Evolutionary conservation across 2,329 filamentous ascomycete species (phyloP), one percentile per base, ranked within the genome.

Genomic region (Colletotrichum lupini): DNA sequence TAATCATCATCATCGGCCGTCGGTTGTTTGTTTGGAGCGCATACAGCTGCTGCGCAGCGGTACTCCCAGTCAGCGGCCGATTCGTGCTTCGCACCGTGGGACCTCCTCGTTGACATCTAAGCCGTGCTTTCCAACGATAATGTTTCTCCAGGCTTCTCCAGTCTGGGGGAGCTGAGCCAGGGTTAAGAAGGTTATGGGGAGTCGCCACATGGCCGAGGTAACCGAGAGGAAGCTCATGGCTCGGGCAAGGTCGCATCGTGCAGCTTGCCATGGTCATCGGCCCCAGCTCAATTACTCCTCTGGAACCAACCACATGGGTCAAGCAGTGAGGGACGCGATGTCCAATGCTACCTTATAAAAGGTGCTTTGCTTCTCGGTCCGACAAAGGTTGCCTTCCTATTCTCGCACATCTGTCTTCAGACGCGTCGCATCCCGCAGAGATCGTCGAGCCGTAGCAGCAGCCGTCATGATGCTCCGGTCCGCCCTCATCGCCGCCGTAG

Each of bases 401-500:
- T 28, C 59, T 49, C 37, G 53, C 22, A 60, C 11, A 35, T 62
- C 56, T 32, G 35, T 9, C n/a, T 9, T 35, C 59, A 69, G 59
- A 49, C 59, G 53, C 59, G 30, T 57, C 70, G 42, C 22, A 37
- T 57, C 60, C 60, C 19, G 46, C 60, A 65, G 46, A 65, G 67
- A 65, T 69, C 32, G 32, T 56, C 59, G 53, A 69, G 42, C 60
- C 46, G 30, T 53, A 37, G 46, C 37, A 35, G 30, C 6, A 22
- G 35, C 16, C 55, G 73, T 65, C 55, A 74, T 65, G 64, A 73
- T 74, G 69, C 65, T 74, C 49, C 60, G 73, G 37, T 73, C 73
- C 52, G 73, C 69, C 65, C 60, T 74, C 28, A 26, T 73, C 49
- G 73, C 73, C 30, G 65, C 52, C 26, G 52, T 73, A 60, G 62